Conservation (phyloP, 768 basidiomycete species). For the Chlorophyllum brunneum region DNA sequence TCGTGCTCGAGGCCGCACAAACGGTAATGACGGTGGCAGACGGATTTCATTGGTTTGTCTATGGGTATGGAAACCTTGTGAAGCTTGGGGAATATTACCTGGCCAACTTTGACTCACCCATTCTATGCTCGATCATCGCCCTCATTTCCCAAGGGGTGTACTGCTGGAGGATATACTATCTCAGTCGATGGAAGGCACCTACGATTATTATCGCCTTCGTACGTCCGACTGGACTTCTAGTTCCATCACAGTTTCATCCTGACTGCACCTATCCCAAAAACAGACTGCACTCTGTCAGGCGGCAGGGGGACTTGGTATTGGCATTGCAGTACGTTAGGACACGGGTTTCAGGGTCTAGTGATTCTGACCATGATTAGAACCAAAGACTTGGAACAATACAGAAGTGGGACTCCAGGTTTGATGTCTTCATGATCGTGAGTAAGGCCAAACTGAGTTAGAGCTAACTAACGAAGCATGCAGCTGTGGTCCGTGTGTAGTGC, state of each 20-base stretch:
- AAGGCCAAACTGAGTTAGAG: too few relatives aligned
- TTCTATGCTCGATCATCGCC: slow-evolving; percentile 8
- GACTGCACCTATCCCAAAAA: not conserved
- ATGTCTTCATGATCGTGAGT: slow-evolving; percentile 10
- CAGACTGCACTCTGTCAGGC: slow-evolving; percentile 5
- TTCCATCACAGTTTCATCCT: not conserved
- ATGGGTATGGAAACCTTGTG: slow-evolving; percentile 7
- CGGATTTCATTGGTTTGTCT: slow-evolving; percentile 13
- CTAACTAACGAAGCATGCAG: not conserved
- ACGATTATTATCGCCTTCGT: slow-evolving; percentile 4
- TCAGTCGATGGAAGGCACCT: slow-evolving; percentile 2
- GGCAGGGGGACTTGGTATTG: slow-evolving; percentile 8
- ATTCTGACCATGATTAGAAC: not conserved
- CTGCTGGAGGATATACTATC: slow-evolving; percentile 11
- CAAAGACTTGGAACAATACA: slow-evolving; percentile 8
- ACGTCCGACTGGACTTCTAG: not conserved
- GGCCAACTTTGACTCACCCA: slow-evolving; percentile 12
- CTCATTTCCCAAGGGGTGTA: slow-evolving; percentile 13
- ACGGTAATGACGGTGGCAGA: slow-evolving; percentile 10
- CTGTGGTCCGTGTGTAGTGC: slow-evolving; percentile 7
- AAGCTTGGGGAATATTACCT: slow-evolving; percentile 10
- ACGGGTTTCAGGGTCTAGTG: too few relatives aligned
- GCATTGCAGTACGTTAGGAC: slow-evolving; percentile 7
- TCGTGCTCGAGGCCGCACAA: slow-evolving; percentile 1
- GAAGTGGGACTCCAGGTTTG: not conserved